Percentiles rank a stretch among this genome's conserved stretches.
phyloP scores from a whole-genome alignment of 2,329 filamentous ascomycete species.

The Pseudocercospora eumusae region DNA sequence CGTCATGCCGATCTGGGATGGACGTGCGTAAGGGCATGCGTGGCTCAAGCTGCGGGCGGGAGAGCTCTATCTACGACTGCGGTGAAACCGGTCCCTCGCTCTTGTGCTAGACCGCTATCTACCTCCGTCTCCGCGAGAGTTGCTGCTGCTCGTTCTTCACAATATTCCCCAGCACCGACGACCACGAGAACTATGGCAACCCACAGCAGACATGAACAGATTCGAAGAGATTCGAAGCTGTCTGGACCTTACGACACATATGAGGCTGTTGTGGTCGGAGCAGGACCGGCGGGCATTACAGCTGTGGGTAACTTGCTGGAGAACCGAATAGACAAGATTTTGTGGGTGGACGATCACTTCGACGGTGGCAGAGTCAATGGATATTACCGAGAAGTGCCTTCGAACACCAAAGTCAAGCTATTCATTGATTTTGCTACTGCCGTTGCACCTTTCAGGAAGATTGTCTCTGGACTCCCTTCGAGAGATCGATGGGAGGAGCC shows the following conservation, averaged over 20 bases:
- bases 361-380: constrained; percentile 47
- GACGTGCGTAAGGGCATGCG: constrained; percentile 12
- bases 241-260: constrained; percentile 36
- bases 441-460: constrained; percentile 54
- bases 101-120: constrained; percentile 7
- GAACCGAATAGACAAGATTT: constrained; percentile 52
- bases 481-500: constrained; percentile 35
- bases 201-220: constrained; percentile 7
- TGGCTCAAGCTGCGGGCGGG: constrained; percentile 8
- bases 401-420: constrained; percentile 63
- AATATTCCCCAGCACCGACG: neutral
- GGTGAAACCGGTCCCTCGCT: constrained; percentile 17
- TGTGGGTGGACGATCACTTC: constrained; percentile 63
- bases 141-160: neutral
- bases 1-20: constrained; percentile 7
- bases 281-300: constrained; percentile 61
- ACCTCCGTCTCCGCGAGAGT: neutral
- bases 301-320: constrained; percentile 64
- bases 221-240: constrained; percentile 23
- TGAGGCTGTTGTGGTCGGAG: constrained; percentile 60
- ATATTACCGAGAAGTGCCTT: constrained; percentile 63
- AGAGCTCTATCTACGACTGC: constrained; percentile 14
- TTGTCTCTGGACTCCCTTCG: constrained; percentile 51
- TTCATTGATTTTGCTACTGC: constrained; percentile 61
- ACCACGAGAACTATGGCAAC: constrained; percentile 18